Evolutionary conservation across 140 eudicot genomes (phyloP), one percentile per base, ranked within the genome.

Genomic region (Anethum foeniculum): DNA sequence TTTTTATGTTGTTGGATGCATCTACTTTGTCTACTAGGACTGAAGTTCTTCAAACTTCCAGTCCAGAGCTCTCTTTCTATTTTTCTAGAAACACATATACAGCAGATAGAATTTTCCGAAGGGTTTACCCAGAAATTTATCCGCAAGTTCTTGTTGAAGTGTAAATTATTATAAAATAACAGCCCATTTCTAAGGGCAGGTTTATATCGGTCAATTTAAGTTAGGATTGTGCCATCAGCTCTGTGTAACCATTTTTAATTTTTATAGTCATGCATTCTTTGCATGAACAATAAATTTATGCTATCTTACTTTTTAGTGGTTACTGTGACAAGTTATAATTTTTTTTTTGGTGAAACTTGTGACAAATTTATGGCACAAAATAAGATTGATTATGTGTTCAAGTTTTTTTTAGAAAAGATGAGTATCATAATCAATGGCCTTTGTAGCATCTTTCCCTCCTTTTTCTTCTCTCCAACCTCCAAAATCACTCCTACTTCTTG

Each of bases 401-500:
- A 15, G 11, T 54, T 52, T 52, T 52, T 6, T 15, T 18, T 18
- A 19, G 6, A 19, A 1, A 3, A 60, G 12, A 1, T 27, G 71
- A 62, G 30, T 62, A 25, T 25, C 36, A 62, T 62, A 25, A 62
- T 62, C 2, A 25, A 62, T 62, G 71, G 71, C 71, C 71, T 5
- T 62, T 62, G 14, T 7, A n/a, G 71, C 71, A 62, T 62, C 36
- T 62, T 62, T 25, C 71, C 71, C 71, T 62, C 71, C 34, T 27
- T 25, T 62, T 62, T 62, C 71, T 62, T 25, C 71, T 62, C 71
- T 11, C 71, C 18, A 62, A 62, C 36, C 71, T 62, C 36, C 71
- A 62, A 62, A 62, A 62, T 62, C 71, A 62, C 71, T 62, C 71
- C 71, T 62, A 62, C 71, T 62, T 62, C 34, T 62, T 25, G 18